Conservation (phyloP, 2,329 filamentous ascomycete species). For the Cytospora chrysosperma region DNA sequence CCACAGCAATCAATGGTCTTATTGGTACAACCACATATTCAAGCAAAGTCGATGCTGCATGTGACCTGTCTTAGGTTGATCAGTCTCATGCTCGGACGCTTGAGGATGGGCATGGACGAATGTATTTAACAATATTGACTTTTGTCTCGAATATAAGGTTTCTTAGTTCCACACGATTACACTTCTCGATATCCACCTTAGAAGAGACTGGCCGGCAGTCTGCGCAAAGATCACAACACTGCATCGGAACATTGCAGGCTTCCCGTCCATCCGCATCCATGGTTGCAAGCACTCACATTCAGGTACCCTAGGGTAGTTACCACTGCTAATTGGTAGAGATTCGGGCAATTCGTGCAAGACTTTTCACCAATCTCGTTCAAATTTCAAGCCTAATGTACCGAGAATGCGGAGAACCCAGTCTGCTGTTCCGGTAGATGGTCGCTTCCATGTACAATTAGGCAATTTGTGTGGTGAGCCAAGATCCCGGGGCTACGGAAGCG, state of each 20-base stretch:
- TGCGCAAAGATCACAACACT: background rate
- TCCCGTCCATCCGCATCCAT: slow-evolving; percentile 11
- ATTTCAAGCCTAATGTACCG: slow-evolving; percentile 2
- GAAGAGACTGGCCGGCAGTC: background rate
- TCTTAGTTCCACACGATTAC: too few species aligned
- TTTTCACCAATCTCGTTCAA: slow-evolving; percentile 19
- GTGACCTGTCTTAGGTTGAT: too few species aligned
- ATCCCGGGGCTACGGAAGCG: slow-evolving; percentile 45
- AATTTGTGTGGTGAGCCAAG: background rate
- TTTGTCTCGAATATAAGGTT: too few species aligned
- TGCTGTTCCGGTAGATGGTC: background rate
- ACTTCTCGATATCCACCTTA: background rate
- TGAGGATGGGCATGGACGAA: too few species aligned
- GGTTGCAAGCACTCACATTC: background rate
- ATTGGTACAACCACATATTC: too few species aligned
- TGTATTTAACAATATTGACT: too few species aligned
- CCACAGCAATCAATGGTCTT: too few species aligned
- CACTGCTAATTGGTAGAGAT: background rate
- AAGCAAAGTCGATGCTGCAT: too few species aligned
- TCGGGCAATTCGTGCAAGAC: slow-evolving; percentile 21
- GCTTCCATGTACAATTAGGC: slow-evolving; percentile 1
- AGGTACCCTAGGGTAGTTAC: background rate
- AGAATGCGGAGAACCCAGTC: slow-evolving; percentile 21
- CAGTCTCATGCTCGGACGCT: too few species aligned
- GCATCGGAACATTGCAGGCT: slow-evolving; percentile 10